Base-by-base conservation (phyloP, 352 stramenopile species). In the Globisporangium mamillatum region DNA sequence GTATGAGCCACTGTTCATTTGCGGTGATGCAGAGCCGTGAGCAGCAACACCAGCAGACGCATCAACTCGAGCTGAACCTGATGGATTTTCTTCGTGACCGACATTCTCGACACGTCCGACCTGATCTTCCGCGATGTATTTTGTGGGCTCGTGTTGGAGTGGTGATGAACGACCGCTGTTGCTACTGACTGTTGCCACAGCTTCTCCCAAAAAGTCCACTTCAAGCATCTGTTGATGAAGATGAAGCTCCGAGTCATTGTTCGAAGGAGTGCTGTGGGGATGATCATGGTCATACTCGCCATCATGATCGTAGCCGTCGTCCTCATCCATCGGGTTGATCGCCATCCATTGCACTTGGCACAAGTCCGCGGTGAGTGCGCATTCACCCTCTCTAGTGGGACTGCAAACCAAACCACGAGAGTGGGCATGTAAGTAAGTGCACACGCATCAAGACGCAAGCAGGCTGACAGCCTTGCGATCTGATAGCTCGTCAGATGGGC, bases 271-370 rank as follows among this genome's bases (percentile, higher is more conserved):
- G 12, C 38, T 25, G 16, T 70, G 52, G 3, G 64, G 55, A 20
- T 44, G 36, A 14, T 64, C 52, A n/a, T 64, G 36, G 1, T 48
- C 12, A 32, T 66, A 62, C 2, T 69, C 58, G 10, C 54, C 24
- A 7, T 67, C 66, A 1, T 80, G 69, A 7, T 70, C 66, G 24
- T 78, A 64, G 2, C 82, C 68, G 9, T 81, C 70, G 18, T 74
- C 68, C 4, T 86, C 79, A 8, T 79, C 68, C 0, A 83, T 76
- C 1, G 83, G 83, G 60, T 91, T 91, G 68, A 91, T 75, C n/a
- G 58, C 55, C 81, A 90, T 91, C 83, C 83, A 90, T 41, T 82
- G 81, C 58, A 83, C 75, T 69, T 91, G 78, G 60, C 78, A 89
- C 50, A 79, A 70, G 18, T 79, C 79, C 27, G 77, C 74, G 1